Base-by-base conservation (phyloP, 2,329 filamentous ascomycete species). In the Cryphonectria nitschkei region DNA sequence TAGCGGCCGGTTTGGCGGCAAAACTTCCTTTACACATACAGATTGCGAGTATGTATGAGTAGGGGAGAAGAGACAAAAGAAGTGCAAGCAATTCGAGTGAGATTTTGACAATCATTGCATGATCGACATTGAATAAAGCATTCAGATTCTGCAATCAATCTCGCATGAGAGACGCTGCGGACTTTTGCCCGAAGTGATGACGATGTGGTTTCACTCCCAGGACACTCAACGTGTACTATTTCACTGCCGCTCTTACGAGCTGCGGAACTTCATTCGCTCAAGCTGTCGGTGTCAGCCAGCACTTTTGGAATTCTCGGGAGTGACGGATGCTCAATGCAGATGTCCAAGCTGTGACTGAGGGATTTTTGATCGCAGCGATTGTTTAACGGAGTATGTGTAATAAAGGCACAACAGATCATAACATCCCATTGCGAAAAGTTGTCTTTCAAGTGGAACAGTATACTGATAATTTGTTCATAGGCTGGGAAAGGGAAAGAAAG, bases 1-100 rank as follows among this genome's bases (percentile, higher is more conserved):
- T 58, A 43, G 67, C 58, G 26, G 34, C 58, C 46, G 43, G 19
- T 22, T 41, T 52, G 41, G 67, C 58, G n/a, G n/a, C 32, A 56
- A 29, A 64, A 19, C 0, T 6, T 46, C 6, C 43, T 46, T 2
- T 2, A 16, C 22, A 22, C 43, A 22, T 46, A 46, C 43, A 46
- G 16, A 22, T 2, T 46, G 6, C 7, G 22, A 6, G 16, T 7
- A 19, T 46, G 43, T 22, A 39, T 39, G 11, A 39, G 4, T 46
- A 1, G 11, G 41, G 3, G 41, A 43, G 41, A 43, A 14, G 13
- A 2, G 26, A 26, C 26, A 26, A 13, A 16, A 16, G 41, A 43
- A 43, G 37, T 39, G 37, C 11, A 39, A 39, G 37, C 37, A 39
- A 13, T 11, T 11, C 11, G 37, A 39, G 11, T 11, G 37, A 39